Evolutionary conservation across 148 eudicot species (phyloP).

Genomic region (Vaccinium macrocarpon): DNA sequence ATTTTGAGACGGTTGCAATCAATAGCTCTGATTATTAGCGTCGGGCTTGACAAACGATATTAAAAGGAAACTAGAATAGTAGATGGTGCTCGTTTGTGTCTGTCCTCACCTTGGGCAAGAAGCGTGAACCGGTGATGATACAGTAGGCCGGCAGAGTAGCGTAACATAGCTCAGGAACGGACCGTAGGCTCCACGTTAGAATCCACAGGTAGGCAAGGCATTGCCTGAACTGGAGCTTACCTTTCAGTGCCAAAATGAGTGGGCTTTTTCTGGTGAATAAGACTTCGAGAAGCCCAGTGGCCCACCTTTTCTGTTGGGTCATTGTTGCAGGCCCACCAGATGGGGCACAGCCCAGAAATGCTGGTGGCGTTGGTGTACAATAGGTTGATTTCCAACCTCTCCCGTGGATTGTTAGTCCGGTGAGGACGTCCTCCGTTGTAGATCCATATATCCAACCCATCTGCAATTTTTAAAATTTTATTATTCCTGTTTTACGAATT

Average conservation of each 20-base stretch:
- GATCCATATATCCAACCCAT: constrained; percentile 42
- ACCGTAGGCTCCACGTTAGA: constrained; percentile 24
- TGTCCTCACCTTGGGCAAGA: constrained; percentile 32
- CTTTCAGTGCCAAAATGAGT: constrained; percentile 4
- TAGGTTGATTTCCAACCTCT: constrained; percentile 31
- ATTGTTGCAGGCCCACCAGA: constrained; percentile 21
- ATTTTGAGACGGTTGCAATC: too few species aligned
- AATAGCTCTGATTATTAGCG: too few species aligned
- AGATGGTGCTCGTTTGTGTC: neutral
- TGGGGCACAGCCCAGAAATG: constrained; percentile 37
- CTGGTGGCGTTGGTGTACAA: constrained; percentile 15
- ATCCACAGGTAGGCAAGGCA: constrained; percentile 29
- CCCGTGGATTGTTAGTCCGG: constrained; percentile 32
- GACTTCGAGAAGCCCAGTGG: constrained; percentile 35
- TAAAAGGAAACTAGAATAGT: too few species aligned
- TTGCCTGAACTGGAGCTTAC: constrained; percentile 26
- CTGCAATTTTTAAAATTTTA: constrained; percentile 13
- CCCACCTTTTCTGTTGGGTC: constrained; percentile 39
- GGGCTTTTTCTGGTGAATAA: constrained; percentile 22
- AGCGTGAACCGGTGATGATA: constrained; percentile 24
- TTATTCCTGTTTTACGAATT: too few species aligned
- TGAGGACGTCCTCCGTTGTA: constrained; percentile 29
- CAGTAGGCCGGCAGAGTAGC: constrained; percentile 35
- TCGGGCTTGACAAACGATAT: too few species aligned
- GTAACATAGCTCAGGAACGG: constrained; percentile 35